These are phyloP conservation scores for Tuber borchii DNA, from an alignment of 495 filamentous ascomycete species.

Conservation along the genomic window DNA sequence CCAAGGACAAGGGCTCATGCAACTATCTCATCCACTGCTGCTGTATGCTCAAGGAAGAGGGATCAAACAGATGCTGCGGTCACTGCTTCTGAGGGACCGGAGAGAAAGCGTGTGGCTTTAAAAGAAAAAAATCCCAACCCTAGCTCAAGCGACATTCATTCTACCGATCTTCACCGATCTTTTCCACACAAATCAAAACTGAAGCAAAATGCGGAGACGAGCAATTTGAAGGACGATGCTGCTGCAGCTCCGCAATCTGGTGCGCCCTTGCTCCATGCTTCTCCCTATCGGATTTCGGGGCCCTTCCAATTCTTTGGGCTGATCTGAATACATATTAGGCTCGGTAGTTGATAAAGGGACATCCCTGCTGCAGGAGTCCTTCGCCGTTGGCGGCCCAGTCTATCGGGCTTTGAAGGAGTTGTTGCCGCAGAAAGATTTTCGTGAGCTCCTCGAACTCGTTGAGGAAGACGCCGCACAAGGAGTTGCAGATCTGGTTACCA, in stretches of 20 bases:
- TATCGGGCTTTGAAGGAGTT: conserved; percentile 19
- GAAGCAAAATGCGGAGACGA: conserved; percentile 5
- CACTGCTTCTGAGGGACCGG: conserved; percentile 6
- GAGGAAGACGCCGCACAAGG: conserved; percentile 22
- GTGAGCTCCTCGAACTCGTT: conserved; percentile 25
- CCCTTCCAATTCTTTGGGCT: conserved; percentile 7
- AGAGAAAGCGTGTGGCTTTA: conserved; percentile 22
- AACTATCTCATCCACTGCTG: background rate
- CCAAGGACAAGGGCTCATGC: background rate
- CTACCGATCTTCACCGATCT: conserved; percentile 4
- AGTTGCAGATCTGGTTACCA: conserved; percentile 32
- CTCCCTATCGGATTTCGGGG: conserved; percentile 5
- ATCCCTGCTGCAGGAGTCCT: conserved; percentile 26
- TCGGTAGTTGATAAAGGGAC: conserved; percentile 8
- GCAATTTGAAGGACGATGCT: background rate
- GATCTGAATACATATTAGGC: conserved; percentile 5
- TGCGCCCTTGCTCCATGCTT: background rate
- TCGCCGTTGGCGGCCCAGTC: conserved; percentile 10
- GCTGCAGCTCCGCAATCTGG: conserved; percentile 3
- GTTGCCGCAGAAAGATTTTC: conserved; percentile 15
- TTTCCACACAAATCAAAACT: conserved; percentile 4
- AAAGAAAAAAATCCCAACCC: conserved; percentile 32
- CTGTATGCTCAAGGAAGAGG: background rate
- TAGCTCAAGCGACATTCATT: conserved; percentile 30
- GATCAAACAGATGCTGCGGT: conserved; percentile 9